Base-by-base conservation (phyloP, 805 yeast species). In the Saccharomyces eubayanus region DNA sequence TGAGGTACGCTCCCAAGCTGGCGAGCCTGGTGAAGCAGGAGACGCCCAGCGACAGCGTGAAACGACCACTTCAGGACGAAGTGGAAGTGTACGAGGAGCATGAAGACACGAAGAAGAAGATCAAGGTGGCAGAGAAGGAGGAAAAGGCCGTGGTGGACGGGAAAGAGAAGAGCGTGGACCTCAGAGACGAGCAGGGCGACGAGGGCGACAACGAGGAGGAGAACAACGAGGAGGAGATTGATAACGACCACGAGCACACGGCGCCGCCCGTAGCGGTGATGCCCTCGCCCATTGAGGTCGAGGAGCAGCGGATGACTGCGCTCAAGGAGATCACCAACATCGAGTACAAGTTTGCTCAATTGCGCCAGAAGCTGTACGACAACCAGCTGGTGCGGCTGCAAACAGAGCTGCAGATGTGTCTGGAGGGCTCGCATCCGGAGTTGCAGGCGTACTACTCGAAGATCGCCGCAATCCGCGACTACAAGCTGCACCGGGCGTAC, bases 391-490 rank as follows among this genome's bases (percentile, higher is more conserved):
- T 79, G 40, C 80, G 87, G 57, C 77, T 87, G 58, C 88, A 89
- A 60, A 84, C 86, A 47, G 99, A 94, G 68, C 73, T 92, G 56
- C 85, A 85, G 62, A 80, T 92, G 78, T 91, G 98, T 71, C 73
- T 84, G 31, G 85, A 84, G 57, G 97, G 97, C 11, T 80, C 89
- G 21, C 99, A 94, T 69, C 98, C 98, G 0, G 97, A 91, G 62
- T 77, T 92, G 52, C 78, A 87, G 41, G 77, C 80, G 49, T 85
- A 87, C 52, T 82, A 86, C 67, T 78, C 78, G 61, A 81, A 83
- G 68, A 82, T 94, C 51, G 87, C 85, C 55, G 79, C 81, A 46
- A 83, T 85, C 59, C 83, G 89, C 59, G 89, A 89, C 59, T 83
- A 82, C 55, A 85, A 84, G 66, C 72, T 90, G 28, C 74, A 67